Base-by-base conservation (phyloP, 495 filamentous ascomycete genomes). In the Podospora pseudoanserina region DNA sequence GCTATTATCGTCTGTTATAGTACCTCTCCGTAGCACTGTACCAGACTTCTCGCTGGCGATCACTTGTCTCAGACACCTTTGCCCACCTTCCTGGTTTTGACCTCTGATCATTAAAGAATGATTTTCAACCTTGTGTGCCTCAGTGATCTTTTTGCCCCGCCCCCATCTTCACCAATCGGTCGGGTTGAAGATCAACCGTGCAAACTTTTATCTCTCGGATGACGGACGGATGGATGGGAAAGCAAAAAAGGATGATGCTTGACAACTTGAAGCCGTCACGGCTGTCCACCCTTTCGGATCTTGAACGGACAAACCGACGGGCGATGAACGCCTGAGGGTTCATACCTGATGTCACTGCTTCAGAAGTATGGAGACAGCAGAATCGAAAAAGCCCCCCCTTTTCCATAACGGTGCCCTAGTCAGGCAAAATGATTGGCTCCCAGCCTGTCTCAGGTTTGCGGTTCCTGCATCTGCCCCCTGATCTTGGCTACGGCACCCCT, bases 401-500 rank as follows among this genome's bases (percentile, higher is more conserved):
- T 58, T 58, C 18, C 55, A 20, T 19, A 58, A 58, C 55, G 55
- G 55, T 58, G 55, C n/a, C 16, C 18, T 19, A 7, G 55, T n/a
- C 15, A 18, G 55, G 13, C 6, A 27, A n/a, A 62, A 62, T 34
- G 27, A 61, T 32, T 28, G 28, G 59, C 20, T 67, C 65, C n/a
- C 11, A 54, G 19, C 23, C 19, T 68, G 76, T 76, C 72, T 78
- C 76, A 74, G 73, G 53, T 71, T 56, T 20, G 57, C 39, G n/a
- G 75, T 78, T 76, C 75, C 76, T 76, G 75, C 75, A 68, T 74
- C 67, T 61, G 34, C 49, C 70, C 70, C 73, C 74, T 63, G 30
- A 34, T 23, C 34, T 66, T 66, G 67, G 49, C 65, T 59, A 64
- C 70, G 60, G 11, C 28, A n/a, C 23, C 66, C 69, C 64, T 39